Conservation (phyloP, 2,329 filamentous ascomycete species). For the Aspergillus luchuensis region DNA sequence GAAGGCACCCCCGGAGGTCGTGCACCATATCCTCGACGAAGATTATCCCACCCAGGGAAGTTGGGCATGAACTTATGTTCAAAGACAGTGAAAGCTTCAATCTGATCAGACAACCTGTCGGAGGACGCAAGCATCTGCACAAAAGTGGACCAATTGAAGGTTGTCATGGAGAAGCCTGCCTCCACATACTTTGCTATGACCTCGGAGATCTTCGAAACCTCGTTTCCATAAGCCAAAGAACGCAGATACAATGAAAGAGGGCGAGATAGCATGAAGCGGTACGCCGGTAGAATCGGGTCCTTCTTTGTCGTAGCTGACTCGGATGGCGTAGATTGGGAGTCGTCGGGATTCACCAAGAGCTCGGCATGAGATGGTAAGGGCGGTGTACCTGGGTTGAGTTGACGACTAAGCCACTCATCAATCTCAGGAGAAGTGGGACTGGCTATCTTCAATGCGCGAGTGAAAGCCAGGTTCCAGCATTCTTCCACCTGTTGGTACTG, state of each 20-base stretch:
- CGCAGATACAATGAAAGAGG: conserved; percentile 56
- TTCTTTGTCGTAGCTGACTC: conserved; percentile 4
- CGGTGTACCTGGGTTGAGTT: conserved; percentile 11
- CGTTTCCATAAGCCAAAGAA: conserved; percentile 56
- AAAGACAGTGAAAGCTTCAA: conserved; percentile 68
- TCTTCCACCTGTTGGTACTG: conserved; percentile 63
- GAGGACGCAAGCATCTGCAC: conserved; percentile 67
- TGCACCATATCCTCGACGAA: conserved; percentile 37
- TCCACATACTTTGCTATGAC: conserved; percentile 59
- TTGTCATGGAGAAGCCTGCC: conserved; percentile 73
- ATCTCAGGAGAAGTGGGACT: conserved; percentile 39
- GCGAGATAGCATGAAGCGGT: conserved; percentile 52
- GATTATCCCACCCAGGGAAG: conserved; percentile 71
- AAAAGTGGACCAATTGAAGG: conserved; percentile 77
- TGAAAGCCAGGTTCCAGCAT: conserved; percentile 66
- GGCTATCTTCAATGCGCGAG: conserved; percentile 52
- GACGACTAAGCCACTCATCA: conserved; percentile 22
- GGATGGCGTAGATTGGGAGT: neutral
- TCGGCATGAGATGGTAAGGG: conserved; percentile 17
- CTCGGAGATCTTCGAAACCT: conserved; percentile 53
- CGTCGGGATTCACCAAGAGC: neutral
- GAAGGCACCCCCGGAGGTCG: conserved; percentile 32
- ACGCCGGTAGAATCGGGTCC: conserved; percentile 37
- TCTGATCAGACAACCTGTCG: conserved; percentile 56
- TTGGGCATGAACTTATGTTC: conserved; percentile 76